These are phyloP conservation scores for Pseudopithomyces maydicus DNA, from an alignment of 2,329 filamentous ascomycete genomes.

Conservation along the genomic window DNA sequence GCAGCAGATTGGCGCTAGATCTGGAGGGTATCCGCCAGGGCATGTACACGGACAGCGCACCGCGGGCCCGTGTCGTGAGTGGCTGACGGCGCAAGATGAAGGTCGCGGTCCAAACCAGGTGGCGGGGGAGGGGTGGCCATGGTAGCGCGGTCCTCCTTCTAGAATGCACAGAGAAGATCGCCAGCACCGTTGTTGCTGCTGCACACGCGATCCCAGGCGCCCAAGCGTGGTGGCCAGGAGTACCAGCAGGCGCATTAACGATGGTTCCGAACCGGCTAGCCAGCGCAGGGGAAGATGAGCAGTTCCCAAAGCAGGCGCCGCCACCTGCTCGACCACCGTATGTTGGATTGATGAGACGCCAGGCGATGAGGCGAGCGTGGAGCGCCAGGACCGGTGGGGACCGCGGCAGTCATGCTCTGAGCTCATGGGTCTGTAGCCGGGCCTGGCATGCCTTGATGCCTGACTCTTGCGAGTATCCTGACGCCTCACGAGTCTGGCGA, in stretches of 20 bases:
- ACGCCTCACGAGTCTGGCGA: constrained; percentile 16
- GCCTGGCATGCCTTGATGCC: constrained; percentile 1
- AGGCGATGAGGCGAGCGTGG: constrained; percentile 23
- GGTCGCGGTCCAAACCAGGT: constrained; percentile 34
- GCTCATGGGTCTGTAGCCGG: constrained; percentile 1
- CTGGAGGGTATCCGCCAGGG: constrained; percentile 41
- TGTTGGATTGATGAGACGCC: constrained; percentile 40
- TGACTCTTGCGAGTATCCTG: constrained; percentile 7
- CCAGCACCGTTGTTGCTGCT: constrained; percentile 45
- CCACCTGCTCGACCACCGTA: constrained; percentile 38
- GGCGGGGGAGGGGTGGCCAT: constrained; percentile 31
- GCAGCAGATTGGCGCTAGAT: constrained; percentile 45
- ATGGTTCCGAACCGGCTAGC: constrained; percentile 38
- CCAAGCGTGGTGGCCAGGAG: constrained; percentile 41
- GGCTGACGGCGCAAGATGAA: constrained; percentile 47
- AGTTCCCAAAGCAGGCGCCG: constrained; percentile 39
- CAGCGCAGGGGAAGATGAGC: constrained; percentile 35
- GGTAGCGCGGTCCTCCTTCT: constrained; percentile 46
- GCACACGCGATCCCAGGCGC: constrained; percentile 41
- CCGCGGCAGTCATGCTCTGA: constrained; percentile 28
- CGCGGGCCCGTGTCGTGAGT: constrained; percentile 45
- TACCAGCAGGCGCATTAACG: constrained; percentile 36
- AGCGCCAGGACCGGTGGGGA: constrained; percentile 30
- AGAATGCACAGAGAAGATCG: constrained; percentile 50
- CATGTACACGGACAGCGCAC: constrained; percentile 44